Percentiles rank a stretch among this genome's conserved stretches.
Evolutionary conservation across 192 early-diverging fungal genomes (phyloP).

Genomic region (Gaertneriomyces sp.): DNA sequence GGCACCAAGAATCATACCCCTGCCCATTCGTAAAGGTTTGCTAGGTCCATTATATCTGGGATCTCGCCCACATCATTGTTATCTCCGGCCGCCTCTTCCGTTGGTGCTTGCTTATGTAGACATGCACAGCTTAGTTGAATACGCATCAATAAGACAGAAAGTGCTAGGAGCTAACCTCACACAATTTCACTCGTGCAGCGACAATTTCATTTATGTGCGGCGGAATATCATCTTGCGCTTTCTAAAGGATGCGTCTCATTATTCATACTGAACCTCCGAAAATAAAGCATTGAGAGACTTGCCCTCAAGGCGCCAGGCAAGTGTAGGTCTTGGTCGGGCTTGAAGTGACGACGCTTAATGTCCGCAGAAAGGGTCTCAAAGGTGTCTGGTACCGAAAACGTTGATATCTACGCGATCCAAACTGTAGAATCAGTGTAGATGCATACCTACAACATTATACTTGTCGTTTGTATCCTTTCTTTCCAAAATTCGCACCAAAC

Average conservation of each 20-base stretch:
- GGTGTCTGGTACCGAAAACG: constrained; percentile 23
- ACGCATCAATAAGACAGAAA: background rate
- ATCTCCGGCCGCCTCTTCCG: constrained; percentile 31
- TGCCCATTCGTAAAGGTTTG: constrained; percentile 60
- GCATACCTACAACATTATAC: constrained; percentile 24
- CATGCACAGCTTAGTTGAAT: background rate
- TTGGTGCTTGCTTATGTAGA: background rate
- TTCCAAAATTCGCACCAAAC: constrained; percentile 49
- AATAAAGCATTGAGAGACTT: background rate
- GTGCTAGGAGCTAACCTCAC: constrained; percentile 30
- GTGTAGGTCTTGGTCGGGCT: constrained; percentile 20
- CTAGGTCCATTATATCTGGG: constrained; percentile 57
- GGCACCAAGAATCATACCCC: constrained; percentile 37
- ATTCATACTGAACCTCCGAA: constrained; percentile 7
- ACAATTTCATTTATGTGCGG: constrained; percentile 20
- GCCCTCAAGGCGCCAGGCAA: constrained; percentile 36
- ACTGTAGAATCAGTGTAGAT: background rate
- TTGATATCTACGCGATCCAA: background rate
- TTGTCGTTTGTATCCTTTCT: background rate
- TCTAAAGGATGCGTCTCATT: constrained; percentile 12
- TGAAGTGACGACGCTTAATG: constrained; percentile 41
- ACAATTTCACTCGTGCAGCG: constrained; percentile 39
- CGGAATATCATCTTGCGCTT: constrained; percentile 14
- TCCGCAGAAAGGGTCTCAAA: constrained; percentile 46
- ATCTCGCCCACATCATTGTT: constrained; percentile 52